Evolutionary conservation across 2,329 filamentous ascomycete species (phyloP).

Genomic region (Cryoendolithus antarcticus): DNA sequence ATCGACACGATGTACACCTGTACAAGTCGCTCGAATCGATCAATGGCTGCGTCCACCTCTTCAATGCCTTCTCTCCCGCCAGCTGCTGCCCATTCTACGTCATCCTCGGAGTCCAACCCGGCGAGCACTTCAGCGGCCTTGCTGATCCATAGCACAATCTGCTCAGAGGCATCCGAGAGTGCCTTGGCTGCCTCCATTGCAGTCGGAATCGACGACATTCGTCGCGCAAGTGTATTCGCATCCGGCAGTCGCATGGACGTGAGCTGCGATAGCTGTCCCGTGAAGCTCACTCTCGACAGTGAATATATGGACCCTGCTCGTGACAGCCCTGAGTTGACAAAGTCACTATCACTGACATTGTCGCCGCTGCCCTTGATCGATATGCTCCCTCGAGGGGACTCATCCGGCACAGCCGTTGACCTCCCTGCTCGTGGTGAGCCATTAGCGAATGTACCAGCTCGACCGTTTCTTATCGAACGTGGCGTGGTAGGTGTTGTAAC

Average conservation of each 20-base stretch:
- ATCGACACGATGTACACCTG: constrained; percentile 92
- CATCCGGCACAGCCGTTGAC: neutral
- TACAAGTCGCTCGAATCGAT: constrained; percentile 76
- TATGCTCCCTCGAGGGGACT: too few species aligned
- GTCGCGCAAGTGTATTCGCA: constrained; percentile 68
- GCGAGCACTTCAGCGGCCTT: constrained; percentile 83
- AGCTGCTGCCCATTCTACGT: constrained; percentile 90
- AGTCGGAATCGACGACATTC: constrained; percentile 73
- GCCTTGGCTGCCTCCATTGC: constrained; percentile 73
- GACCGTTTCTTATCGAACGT: too few species aligned
- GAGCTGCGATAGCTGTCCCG: constrained; percentile 81
- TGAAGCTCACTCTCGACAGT: constrained; percentile 80
- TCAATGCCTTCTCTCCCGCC: constrained; percentile 72
- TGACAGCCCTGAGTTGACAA: constrained; percentile 49
- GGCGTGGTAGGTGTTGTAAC: too few species aligned
- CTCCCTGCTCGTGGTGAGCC: too few species aligned
- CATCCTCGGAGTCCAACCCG: constrained; percentile 86
- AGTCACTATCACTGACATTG: constrained; percentile 47
- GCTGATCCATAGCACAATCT: constrained; percentile 86
- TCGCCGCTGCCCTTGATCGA: constrained; percentile 9
- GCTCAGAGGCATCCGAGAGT: constrained; percentile 74
- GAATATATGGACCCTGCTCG: constrained; percentile 85
- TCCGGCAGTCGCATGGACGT: constrained; percentile 84
- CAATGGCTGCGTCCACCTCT: constrained; percentile 57
- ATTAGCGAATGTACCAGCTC: too few species aligned